Evolutionary conservation across 129 eudicot species (phyloP).

Genomic region (Pulicaria dysenterica): DNA sequence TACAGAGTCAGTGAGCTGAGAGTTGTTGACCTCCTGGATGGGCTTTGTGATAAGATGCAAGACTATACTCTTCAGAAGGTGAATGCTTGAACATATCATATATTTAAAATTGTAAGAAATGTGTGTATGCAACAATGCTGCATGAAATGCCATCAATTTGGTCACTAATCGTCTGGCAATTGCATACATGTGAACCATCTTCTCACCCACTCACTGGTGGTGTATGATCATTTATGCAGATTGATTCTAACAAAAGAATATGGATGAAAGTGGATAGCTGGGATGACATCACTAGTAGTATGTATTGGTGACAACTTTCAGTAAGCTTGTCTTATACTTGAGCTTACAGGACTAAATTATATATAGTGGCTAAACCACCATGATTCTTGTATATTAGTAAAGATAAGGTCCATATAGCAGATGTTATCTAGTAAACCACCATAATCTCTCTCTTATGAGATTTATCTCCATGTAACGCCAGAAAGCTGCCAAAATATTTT

Average conservation of each 20-base stretch:
- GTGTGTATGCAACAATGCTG: not conserved
- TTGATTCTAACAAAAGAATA: conserved; percentile 49
- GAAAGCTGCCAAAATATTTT: too few species aligned
- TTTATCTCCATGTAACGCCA: too few species aligned
- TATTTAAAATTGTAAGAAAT: not conserved
- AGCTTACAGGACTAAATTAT: conserved; percentile 26
- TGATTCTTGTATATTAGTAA: conserved; percentile 2
- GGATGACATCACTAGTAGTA: conserved; percentile 73
- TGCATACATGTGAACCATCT: not conserved
- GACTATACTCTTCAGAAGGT: conserved; percentile 96
- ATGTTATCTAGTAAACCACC: too few species aligned
- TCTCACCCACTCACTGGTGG: conserved; percentile 30
- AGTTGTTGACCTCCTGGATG: conserved; percentile 96
- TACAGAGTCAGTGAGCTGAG: conserved; percentile 90
- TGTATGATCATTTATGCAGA: conserved; percentile 47
- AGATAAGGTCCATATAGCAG: not conserved
- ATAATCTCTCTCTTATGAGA: too few species aligned
- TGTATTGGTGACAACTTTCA: conserved; percentile 41
- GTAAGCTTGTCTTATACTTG: conserved; percentile 37
- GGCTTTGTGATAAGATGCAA: conserved; percentile 96
- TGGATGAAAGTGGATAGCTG: conserved; percentile 84
- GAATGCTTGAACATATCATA: conserved; percentile 9
- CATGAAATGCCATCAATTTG: conserved; percentile 10
- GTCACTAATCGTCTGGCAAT: conserved; percentile 1
- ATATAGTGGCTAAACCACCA: conserved; percentile 14